A percentile compares a stretch with the other conserved stretches of the same genome.
phyloP scores from a whole-genome alignment of 768 basidiomycete genomes.

The Leccinum broughii region DNA sequence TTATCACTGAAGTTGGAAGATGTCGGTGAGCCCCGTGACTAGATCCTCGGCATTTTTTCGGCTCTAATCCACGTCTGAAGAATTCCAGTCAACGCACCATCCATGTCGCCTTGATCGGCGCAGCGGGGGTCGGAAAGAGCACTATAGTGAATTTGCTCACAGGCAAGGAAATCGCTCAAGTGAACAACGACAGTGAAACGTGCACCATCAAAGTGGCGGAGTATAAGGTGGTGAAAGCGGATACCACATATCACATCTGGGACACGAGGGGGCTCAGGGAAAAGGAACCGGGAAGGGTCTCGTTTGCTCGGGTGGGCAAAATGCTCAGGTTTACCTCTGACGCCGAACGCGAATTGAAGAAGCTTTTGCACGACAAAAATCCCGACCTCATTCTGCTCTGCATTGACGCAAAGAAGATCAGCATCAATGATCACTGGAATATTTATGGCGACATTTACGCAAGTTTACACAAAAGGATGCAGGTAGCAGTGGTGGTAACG shows the following conservation, averaged over 20 bases:
- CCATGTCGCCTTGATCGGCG: constrained; percentile 24
- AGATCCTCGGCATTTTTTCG: neutral
- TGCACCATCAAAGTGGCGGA: constrained; percentile 13
- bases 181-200: constrained; percentile 18
- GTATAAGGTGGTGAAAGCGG: constrained; percentile 14
- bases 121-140: constrained; percentile 30
- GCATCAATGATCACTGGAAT: constrained; percentile 17
- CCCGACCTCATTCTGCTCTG: constrained; percentile 25
- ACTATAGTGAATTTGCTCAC: constrained; percentile 27
- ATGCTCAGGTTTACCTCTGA: neutral
- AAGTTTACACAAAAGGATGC: constrained; percentile 17
- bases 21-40: constrained; percentile 17
- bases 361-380: constrained; percentile 11
- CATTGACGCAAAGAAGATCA: constrained; percentile 23
- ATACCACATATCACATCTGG: constrained; percentile 18
- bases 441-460: constrained; percentile 20
- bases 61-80: constrained; percentile 7
- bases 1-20: constrained; percentile 1
- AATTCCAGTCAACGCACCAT: neutral
- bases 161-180: constrained; percentile 17
- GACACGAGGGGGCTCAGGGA: constrained; percentile 29
- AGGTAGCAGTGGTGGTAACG: constrained; percentile 22
- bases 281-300: neutral
- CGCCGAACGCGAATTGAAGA: constrained; percentile 23
- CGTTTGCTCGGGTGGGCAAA: constrained; percentile 6